These are phyloP conservation scores for Podospora bellae-mahoneyi DNA, from an alignment of 495 filamentous ascomycete species.

Conservation along the genomic window DNA sequence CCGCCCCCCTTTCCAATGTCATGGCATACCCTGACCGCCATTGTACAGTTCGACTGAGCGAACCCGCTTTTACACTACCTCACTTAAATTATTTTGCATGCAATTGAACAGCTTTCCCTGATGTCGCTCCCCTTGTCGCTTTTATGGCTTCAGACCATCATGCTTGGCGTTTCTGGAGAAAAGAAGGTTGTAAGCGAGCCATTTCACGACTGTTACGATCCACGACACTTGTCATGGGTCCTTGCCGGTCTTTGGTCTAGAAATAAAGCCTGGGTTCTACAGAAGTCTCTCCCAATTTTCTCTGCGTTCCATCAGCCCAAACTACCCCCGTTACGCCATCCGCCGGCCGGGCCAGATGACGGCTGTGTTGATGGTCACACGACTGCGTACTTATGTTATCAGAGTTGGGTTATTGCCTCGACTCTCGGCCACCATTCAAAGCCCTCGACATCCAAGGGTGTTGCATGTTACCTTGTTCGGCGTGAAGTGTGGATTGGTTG, in stretches of 20 bases:
- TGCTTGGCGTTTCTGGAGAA: conserved; percentile 21
- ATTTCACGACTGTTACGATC: neutral
- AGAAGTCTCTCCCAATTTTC: neutral
- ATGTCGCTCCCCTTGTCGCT: neutral
- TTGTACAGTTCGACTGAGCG: neutral
- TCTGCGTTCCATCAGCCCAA: neutral
- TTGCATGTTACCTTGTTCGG: neutral
- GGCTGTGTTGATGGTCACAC: too few relatives aligned
- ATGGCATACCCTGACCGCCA: neutral
- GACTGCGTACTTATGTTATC: neutral
- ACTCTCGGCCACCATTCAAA: neutral
- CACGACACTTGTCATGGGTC: neutral
- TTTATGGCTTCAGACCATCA: conserved; percentile 2
- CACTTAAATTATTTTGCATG: neutral
- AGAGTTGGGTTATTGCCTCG: neutral
- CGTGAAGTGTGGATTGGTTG: neutral
- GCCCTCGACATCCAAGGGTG: neutral
- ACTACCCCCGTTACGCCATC: neutral
- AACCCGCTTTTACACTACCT: neutral
- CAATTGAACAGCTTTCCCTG: neutral
- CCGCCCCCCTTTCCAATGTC: neutral
- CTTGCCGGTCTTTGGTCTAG: neutral
- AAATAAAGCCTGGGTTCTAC: neutral
- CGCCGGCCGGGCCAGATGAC: neutral
- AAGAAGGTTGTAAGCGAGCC: neutral